These are phyloP conservation scores for Amanita rubescens DNA, from an alignment of 768 basidiomycete genomes.

Conservation along the genomic window DNA sequence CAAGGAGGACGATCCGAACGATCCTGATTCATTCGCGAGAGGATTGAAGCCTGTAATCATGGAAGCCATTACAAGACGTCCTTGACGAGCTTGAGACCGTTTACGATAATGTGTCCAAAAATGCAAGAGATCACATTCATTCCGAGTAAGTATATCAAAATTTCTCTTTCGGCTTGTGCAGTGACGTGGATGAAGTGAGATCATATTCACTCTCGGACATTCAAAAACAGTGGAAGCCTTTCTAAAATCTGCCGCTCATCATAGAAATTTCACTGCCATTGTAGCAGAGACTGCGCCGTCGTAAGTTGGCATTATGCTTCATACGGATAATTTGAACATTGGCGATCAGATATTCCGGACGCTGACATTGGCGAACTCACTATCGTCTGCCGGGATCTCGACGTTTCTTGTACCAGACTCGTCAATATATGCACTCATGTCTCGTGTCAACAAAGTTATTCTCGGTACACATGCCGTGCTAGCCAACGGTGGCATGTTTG, in stretches of 20 bases:
- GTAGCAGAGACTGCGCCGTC: conserved; percentile 94
- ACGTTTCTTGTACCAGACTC: conserved; percentile 98
- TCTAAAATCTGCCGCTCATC: conserved; percentile 82
- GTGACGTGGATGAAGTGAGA: conserved; percentile 4
- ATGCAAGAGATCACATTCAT: conserved; percentile 93
- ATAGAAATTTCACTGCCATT: conserved; percentile 92
- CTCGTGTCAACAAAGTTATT: conserved; percentile 94
- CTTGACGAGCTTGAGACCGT: conserved; percentile 95
- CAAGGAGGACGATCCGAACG: conserved; percentile 65
- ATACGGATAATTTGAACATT: not conserved
- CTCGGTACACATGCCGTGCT: conserved; percentile 93
- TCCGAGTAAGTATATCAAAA: conserved; percentile 67
- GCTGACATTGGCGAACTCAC: conserved; percentile 73
- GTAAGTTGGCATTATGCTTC: conserved; percentile 43
- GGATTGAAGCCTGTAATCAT: conserved; percentile 88
- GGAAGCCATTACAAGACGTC: conserved; percentile 95
- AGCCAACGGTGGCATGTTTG: conserved; percentile 95
- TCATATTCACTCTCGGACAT: conserved; percentile 75
- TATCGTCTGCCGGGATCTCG: conserved; percentile 78
- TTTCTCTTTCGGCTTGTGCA: not conserved
- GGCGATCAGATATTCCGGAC: conserved; percentile 66
- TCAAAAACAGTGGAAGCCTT: conserved; percentile 93
- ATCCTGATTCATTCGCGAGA: conserved; percentile 71
- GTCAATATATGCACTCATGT: conserved; percentile 93
- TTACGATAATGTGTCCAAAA: conserved; percentile 90